Evolutionary conservation across 1,284 basidiomycete species (phyloP).

Genomic region (Apiotrichum brassicae): DNA sequence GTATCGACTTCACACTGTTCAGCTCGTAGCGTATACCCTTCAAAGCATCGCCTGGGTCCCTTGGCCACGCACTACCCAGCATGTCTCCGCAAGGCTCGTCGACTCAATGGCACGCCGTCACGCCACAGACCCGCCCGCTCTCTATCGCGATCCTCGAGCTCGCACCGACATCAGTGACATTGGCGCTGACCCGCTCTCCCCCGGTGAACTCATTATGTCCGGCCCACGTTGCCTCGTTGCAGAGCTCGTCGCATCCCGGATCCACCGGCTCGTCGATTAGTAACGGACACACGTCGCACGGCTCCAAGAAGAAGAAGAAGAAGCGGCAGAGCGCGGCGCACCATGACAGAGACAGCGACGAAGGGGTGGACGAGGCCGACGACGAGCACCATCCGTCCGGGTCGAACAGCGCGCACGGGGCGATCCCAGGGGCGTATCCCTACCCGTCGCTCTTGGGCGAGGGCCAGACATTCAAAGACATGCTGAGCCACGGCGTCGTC

Average conservation of each 20-base stretch:
- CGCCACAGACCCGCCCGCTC: slow-evolving; percentile 42
- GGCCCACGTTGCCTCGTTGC: too few relatives aligned
- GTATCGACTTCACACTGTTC: too few relatives aligned
- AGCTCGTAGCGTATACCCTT: too few relatives aligned
- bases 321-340: slow-evolving; percentile 1
- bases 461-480: slow-evolving; percentile 41
- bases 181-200: slow-evolving; percentile 40
- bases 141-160: slow-evolving; percentile 46
- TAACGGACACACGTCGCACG: neutral
- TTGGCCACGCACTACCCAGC: too few relatives aligned
- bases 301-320: slow-evolving; percentile 16
- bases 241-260: neutral
- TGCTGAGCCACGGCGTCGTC: slow-evolving; percentile 44
- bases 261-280: neutral
- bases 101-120: slow-evolving; percentile 43
- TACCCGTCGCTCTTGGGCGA: slow-evolving; percentile 7
- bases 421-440: slow-evolving; percentile 12
- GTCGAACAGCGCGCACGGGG: neutral
- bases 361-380: slow-evolving; percentile 33
- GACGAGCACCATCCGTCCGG: slow-evolving; percentile 15
- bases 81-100: slow-evolving; percentile 13
- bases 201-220: neutral
- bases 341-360: slow-evolving; percentile 27
- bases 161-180: slow-evolving; percentile 44
- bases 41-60: too few relatives aligned